A percentile compares a stretch with the other conserved stretches of the same genome.
These are phyloP conservation scores for Danielozyma ontarioensis DNA, from an alignment of 805 yeast genomes.

Conservation along the genomic window DNA sequence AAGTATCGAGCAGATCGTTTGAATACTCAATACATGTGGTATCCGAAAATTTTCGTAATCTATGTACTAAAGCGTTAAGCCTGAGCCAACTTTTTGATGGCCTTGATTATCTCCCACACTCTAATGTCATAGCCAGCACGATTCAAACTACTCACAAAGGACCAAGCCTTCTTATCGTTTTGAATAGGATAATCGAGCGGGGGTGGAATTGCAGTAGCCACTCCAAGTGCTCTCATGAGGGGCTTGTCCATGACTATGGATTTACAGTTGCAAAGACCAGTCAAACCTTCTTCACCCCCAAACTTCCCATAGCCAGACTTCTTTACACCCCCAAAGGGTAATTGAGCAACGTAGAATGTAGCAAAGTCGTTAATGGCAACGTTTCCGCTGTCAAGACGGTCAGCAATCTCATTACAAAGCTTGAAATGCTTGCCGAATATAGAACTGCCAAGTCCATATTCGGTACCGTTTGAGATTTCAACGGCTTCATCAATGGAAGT, in stretches of 20 bases:
- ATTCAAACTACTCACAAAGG: constrained; percentile 75
- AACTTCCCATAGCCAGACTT: constrained; percentile 97
- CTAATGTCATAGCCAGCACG: constrained; percentile 78
- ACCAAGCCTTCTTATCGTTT: constrained; percentile 81
- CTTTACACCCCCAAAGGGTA: constrained; percentile 93
- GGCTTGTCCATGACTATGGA: constrained; percentile 81
- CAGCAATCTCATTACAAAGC: constrained; percentile 59
- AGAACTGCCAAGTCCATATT: constrained; percentile 88
- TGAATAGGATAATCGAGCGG: constrained; percentile 89
- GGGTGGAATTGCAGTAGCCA: constrained; percentile 80
- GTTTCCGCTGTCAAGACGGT: constrained; percentile 71
- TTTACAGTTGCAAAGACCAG: constrained; percentile 84
- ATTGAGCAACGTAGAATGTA: constrained; percentile 88
- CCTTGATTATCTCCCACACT: constrained; percentile 53
- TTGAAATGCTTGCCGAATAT: constrained; percentile 68
- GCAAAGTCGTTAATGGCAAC: constrained; percentile 98
- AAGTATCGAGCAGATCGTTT: too few relatives aligned
- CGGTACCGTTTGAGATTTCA: constrained; percentile 73
- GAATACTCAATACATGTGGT: too few relatives aligned
- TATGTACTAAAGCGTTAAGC: constrained; percentile 3
- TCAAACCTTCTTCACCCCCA: constrained; percentile 95
- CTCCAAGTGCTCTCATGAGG: constrained; percentile 48
- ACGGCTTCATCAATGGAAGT: constrained; percentile 61
- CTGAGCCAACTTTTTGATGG: constrained; percentile 34
- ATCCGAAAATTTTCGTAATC: too few relatives aligned